These are phyloP conservation scores for Candida alai DNA, from an alignment of 805 yeast species.

Conservation along the genomic window DNA sequence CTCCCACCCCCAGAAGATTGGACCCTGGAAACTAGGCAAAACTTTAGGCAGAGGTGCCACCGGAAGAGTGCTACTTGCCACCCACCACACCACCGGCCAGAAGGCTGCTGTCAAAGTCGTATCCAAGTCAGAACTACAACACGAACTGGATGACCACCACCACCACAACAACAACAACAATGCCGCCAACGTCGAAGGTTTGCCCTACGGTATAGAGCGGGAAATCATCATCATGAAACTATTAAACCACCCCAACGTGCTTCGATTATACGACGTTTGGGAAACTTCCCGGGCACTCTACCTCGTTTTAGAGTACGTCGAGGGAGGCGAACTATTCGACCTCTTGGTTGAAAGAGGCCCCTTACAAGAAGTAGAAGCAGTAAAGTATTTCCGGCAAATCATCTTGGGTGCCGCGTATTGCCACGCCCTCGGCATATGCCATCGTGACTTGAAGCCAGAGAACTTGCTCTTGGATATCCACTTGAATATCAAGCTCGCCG, in stretches of 20 bases:
- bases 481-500: constrained; percentile 73
- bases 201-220: constrained; percentile 94
- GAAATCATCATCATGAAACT: constrained; percentile 97
- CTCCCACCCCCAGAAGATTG: constrained; percentile 52
- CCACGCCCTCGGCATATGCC: constrained; percentile 76
- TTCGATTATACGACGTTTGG: constrained; percentile 96
- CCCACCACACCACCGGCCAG: constrained; percentile 64
- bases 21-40: constrained; percentile 81
- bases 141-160: constrained; percentile 31
- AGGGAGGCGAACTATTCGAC: constrained; percentile 85
- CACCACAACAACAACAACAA: constrained; percentile 3
- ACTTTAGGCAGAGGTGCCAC: constrained; percentile 82
- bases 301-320: constrained; percentile 75
- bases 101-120: constrained; percentile 83
- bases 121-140: constrained; percentile 54
- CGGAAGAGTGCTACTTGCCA: constrained; percentile 73
- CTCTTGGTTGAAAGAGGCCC: constrained; percentile 69
- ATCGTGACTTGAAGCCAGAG: constrained; percentile 80
- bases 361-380: constrained; percentile 68
- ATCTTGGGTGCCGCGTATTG: constrained; percentile 76
- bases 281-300: constrained; percentile 89
- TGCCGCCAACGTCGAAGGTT: constrained; percentile 44
- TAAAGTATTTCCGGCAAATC: constrained; percentile 72
- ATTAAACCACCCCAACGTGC: constrained; percentile 87
- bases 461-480: constrained; percentile 65